These are phyloP conservation scores for Xylaria telfairii DNA, from an alignment of 495 filamentous ascomycete genomes.

Conservation along the genomic window DNA sequence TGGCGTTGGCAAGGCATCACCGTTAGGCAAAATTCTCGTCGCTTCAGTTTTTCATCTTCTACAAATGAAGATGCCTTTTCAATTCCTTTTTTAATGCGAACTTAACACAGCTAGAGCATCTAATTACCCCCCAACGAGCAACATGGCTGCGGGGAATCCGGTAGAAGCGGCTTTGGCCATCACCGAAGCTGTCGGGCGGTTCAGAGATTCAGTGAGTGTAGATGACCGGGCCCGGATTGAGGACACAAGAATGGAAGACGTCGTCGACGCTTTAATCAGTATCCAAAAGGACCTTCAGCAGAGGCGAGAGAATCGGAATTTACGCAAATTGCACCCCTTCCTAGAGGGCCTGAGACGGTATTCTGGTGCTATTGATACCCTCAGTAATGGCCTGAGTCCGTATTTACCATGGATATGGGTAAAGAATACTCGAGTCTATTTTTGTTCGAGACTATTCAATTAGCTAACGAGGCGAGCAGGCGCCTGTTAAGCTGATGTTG, in stretches of 20 bases:
- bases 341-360: slow-evolving; percentile 41
- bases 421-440: not conserved
- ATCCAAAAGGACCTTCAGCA: slow-evolving; percentile 37
- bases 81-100: too few species aligned
- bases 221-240: not conserved
- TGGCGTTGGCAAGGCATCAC: slow-evolving; percentile 25
- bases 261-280: slow-evolving; percentile 32
- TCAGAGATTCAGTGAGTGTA: not conserved
- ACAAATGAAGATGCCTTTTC: too few species aligned
- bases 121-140: not conserved
- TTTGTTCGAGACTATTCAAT: not conserved
- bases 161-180: not conserved
- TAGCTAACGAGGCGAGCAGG: not conserved
- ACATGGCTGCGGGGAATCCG: not conserved
- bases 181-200: not conserved
- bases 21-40: slow-evolving; percentile 31
- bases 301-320: slow-evolving; percentile 34
- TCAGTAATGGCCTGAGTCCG: slow-evolving; percentile 45
- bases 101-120: too few species aligned
- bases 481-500: not conserved
- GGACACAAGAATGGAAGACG: slow-evolving; percentile 21
- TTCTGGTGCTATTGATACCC: slow-evolving; percentile 41
- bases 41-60: too few species aligned
- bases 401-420: slow-evolving; percentile 50
- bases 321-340: slow-evolving; percentile 42